phyloP scores from a whole-genome alignment of 208 protist species.

The Wallacemonas rigidus region DNA sequence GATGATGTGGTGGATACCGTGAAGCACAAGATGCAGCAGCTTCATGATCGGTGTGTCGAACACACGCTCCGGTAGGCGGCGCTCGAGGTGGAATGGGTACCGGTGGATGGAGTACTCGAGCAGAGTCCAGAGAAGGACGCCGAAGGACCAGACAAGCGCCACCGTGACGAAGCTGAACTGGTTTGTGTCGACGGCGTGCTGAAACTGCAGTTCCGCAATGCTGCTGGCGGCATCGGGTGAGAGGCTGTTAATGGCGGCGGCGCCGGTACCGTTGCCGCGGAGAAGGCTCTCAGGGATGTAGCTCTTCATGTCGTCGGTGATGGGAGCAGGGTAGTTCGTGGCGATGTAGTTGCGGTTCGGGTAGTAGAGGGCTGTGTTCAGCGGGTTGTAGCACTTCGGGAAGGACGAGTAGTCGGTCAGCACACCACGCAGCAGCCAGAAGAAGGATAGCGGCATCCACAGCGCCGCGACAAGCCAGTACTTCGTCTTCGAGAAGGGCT shows the following conservation, averaged over 20 bases:
- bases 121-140: slow-evolving; percentile 42
- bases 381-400: slow-evolving; percentile 25
- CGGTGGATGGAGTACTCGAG: slow-evolving; percentile 57
- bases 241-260: background rate
- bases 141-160: slow-evolving; percentile 29
- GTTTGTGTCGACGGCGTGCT: slow-evolving; percentile 24
- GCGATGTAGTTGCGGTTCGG: slow-evolving; percentile 47
- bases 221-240: slow-evolving; percentile 1
- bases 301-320: slow-evolving; percentile 14
- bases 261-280: background rate
- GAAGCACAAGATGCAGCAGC: slow-evolving; percentile 42
- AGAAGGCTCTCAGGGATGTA: slow-evolving; percentile 15
- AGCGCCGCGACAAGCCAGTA: slow-evolving; percentile 42
- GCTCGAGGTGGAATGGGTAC: slow-evolving; percentile 51
- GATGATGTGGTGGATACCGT: slow-evolving; percentile 62
- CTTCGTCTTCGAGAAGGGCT: slow-evolving; percentile 58
- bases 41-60: slow-evolving; percentile 46
- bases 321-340: slow-evolving; percentile 31
- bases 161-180: slow-evolving; percentile 33
- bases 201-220: slow-evolving; percentile 31
- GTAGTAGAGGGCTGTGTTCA: slow-evolving; percentile 46
- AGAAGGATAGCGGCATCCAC: slow-evolving; percentile 48
- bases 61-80: slow-evolving; percentile 19
- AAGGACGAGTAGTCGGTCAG: slow-evolving; percentile 36
- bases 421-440: slow-evolving; percentile 38